Evolutionary conservation across 371 early-diverging fungal species (phyloP).

Genomic region (Batrachochytrium dendrobatidis): DNA sequence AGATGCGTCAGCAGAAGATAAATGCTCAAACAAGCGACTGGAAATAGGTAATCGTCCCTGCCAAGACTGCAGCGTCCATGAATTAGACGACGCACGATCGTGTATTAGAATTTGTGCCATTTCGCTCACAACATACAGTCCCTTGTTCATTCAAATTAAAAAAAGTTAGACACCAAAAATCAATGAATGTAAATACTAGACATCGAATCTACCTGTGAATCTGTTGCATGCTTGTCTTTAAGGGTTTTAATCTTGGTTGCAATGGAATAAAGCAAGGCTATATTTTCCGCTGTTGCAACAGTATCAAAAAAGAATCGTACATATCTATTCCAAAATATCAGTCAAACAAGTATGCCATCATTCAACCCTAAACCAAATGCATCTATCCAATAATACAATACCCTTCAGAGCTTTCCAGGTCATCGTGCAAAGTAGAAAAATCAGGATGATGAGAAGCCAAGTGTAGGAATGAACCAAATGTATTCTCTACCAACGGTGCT

Average conservation of each 20-base stretch:
- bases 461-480: constrained; percentile 63
- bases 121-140: constrained; percentile 76
- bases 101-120: constrained; percentile 70
- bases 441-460: constrained; percentile 89
- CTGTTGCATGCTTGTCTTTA: constrained; percentile 45
- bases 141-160: constrained; percentile 26
- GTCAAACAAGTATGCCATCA: not conserved
- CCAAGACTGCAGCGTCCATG: constrained; percentile 67
- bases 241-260: constrained; percentile 73
- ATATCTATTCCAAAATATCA: constrained; percentile 43
- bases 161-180: not conserved
- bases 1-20: constrained; percentile 29
- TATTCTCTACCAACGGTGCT: constrained; percentile 43
- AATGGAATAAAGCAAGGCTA: constrained; percentile 70
- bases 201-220: constrained; percentile 40
- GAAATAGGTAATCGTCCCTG: constrained; percentile 55
- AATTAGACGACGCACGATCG: constrained; percentile 48
- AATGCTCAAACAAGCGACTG: constrained; percentile 47
- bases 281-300: constrained; percentile 73
- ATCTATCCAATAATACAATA: constrained; percentile 10
- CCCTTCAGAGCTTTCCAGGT: constrained; percentile 52
- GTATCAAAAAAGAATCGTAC: constrained; percentile 75
- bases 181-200: not conserved
- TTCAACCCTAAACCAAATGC: not conserved
- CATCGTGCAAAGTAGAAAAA: constrained; percentile 52